Conservation (phyloP, 2,329 filamentous ascomycete species). For the Fusarium irregulare region DNA sequence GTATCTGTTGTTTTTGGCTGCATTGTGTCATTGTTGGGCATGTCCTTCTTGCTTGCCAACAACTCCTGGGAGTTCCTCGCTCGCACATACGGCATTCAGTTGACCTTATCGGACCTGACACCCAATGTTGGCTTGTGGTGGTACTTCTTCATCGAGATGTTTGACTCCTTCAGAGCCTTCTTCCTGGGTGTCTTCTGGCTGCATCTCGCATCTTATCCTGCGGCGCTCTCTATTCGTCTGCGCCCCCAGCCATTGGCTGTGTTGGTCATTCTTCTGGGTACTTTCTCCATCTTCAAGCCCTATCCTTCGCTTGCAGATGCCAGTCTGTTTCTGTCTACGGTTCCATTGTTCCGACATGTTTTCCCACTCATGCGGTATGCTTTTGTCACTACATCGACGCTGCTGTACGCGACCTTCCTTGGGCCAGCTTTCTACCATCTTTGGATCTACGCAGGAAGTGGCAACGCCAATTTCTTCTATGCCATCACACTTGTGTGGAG, state of each 20-base stretch:
- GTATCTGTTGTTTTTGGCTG: conserved; percentile 64
- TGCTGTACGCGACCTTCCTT: conserved; percentile 88
- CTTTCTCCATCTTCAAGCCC: conserved; percentile 96
- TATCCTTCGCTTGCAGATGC: conserved; percentile 95
- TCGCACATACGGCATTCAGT: conserved; percentile 92
- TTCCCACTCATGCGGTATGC: conserved; percentile 95
- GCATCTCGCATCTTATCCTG: conserved; percentile 90
- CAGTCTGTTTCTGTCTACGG: conserved; percentile 82
- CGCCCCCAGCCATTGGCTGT: conserved; percentile 88
- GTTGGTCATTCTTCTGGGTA: conserved; percentile 83
- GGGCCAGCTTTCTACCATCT: conserved; percentile 96
- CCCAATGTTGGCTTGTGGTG: conserved; percentile 98
- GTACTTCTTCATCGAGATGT: conserved; percentile 99
- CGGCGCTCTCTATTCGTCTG: conserved; percentile 84
- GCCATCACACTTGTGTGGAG: conserved; percentile 99
- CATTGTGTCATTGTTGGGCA: conserved; percentile 71
- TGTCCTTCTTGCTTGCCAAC: conserved; percentile 79
- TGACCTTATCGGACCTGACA: conserved; percentile 90
- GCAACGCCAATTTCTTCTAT: conserved; percentile 99
- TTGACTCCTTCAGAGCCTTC: conserved; percentile 96
- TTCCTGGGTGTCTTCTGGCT: conserved; percentile 99
- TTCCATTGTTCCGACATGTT: conserved; percentile 89
- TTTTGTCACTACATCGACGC: conserved; percentile 83
- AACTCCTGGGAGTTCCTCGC: conserved; percentile 87
- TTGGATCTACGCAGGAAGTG: conserved; percentile 98